Base-by-base conservation (phyloP, 768 basidiomycete species). In the Phallus indusiatus region DNA sequence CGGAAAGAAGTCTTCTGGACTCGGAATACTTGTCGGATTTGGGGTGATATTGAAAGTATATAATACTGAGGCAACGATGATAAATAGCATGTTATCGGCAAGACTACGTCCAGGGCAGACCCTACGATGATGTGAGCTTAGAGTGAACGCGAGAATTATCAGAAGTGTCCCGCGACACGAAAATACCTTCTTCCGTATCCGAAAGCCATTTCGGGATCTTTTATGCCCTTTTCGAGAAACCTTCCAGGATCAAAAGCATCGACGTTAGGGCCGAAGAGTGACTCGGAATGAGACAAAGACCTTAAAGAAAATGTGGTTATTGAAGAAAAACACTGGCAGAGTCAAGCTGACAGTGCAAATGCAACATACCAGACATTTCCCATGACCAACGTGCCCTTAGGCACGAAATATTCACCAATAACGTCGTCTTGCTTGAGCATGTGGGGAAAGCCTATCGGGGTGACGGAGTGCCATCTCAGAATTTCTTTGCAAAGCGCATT, bases 181-280 rank as follows among this genome's bases (percentile, higher is more conserved):
- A 14, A 10, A 42, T 42, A 56, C 55, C 55, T 37, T 10, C 55
- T 37, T 37, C 56, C 56, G 28, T n/a, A 49, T 35, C 56, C 56
- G 21, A 58, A 58, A 5, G 56, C 48, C 7, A 21, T 18, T 1
- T 16, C 35, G 11, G 56, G 56, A 34, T 51, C 37, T 35, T 58
- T 58, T 1, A 58, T 47, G 17, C 47, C 22, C 33, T 59, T 59
- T 47, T 63, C 66, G 52, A 83, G 61, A 62, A 74, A 84, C 3
- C 84, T 76, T 37, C 81, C 79, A 0, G 83, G 84, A 37, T 69
- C 67, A 69, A 86, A 86, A 1, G 62, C 59, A 49, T 78, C 68
- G 1, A 84, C 70, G 58, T 82, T 70, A 0, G 78, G 76, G 12
- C 56, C 47, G 65, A 75, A 86, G 8, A 80, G 65, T 4, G 60